Conservation (phyloP, 2,329 filamentous ascomycete species). For the Colletotrichum somersetense region DNA sequence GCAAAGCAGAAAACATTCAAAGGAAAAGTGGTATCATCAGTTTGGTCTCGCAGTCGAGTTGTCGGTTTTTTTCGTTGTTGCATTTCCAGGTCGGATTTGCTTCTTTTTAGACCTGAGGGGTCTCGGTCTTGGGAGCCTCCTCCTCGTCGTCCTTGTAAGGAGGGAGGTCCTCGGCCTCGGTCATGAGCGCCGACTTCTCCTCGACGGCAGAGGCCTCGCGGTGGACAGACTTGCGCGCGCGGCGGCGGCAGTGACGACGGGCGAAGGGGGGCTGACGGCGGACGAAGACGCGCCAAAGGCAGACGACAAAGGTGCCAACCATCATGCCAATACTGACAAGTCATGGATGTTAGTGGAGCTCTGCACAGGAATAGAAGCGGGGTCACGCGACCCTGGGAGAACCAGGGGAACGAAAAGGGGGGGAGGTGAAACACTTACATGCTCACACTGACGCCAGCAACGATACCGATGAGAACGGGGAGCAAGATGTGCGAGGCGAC, state of each 20-base stretch:
- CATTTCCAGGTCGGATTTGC: neutral
- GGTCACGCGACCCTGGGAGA: neutral
- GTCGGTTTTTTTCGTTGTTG: constrained; percentile 14
- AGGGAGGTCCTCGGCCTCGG: constrained; percentile 49
- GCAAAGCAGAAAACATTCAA: constrained; percentile 21
- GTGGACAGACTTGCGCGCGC: constrained; percentile 52
- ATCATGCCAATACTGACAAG: constrained; percentile 70
- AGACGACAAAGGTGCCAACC: constrained; percentile 71
- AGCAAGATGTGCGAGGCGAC: constrained; percentile 74
- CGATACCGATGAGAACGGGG: constrained; percentile 76
- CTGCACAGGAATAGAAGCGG: neutral
- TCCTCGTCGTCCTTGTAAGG: constrained; percentile 47
- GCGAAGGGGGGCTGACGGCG: constrained; percentile 55
- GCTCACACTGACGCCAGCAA: constrained; percentile 76
- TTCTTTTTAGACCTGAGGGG: constrained; percentile 23
- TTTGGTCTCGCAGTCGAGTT: constrained; percentile 21
- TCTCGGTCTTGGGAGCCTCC: constrained; percentile 22
- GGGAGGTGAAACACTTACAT: constrained; percentile 59
- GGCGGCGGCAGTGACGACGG: constrained; percentile 49
- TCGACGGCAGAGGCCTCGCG: constrained; percentile 56
- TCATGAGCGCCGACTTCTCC: constrained; percentile 66
- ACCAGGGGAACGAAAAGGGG: neutral
- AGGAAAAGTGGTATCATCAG: constrained; percentile 41
- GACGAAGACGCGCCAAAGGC: constrained; percentile 66
- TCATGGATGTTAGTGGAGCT: constrained; percentile 47